Base-by-base conservation (phyloP, 2,329 filamentous ascomycete genomes). In the Macrophomina pseudophaseolina region DNA sequence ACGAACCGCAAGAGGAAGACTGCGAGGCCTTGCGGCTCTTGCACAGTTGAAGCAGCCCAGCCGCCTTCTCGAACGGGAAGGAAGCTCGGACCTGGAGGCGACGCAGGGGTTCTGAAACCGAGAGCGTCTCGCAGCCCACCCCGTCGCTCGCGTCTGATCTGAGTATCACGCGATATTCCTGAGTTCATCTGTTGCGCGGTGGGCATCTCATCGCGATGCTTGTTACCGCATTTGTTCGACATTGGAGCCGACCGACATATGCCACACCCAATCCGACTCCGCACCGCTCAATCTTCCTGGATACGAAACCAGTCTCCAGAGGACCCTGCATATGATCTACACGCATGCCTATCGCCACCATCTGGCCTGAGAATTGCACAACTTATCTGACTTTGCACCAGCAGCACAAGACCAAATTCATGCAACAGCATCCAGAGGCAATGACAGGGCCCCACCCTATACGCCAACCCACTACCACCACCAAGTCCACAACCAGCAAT, bases 151-250 rank as follows among this genome's bases (percentile, higher is more conserved):
- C 42, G 32, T 38, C 58, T 65, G 63, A 65, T 65, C 51, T 56
- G 63, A 65, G 51, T 14, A 65, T 65, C 63, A 65, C 38, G 40
- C 63, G 63, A 65, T 53, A 38, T 28, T 56, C 48, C 40, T 35
- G n/a, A 28, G n/a, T 9, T 49, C 14, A 3, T 23, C 23, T 18
- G 44, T 9, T 48, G 16, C n/a, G n/a, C 30, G 42, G 30, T 12
- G 9, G 44, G 40, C 30, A 59, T 59, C 18, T 59, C 28, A 28
- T 59, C 28, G 56, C 56, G 53, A 58, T 32, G 14, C 14, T 44
- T 16, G 5, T 7, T 58, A 28, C 40, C 28, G n/a, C 16, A 28
- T 8, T 8, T 60, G 18, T n/a, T 38, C 28, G 12, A 44, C 7
- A 14, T 9, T 16, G 40, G 40, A 6, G 23, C 40, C 16, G 30